Base-by-base conservation (phyloP, 202 grass and related monocot species). In the Setaria italica region DNA sequence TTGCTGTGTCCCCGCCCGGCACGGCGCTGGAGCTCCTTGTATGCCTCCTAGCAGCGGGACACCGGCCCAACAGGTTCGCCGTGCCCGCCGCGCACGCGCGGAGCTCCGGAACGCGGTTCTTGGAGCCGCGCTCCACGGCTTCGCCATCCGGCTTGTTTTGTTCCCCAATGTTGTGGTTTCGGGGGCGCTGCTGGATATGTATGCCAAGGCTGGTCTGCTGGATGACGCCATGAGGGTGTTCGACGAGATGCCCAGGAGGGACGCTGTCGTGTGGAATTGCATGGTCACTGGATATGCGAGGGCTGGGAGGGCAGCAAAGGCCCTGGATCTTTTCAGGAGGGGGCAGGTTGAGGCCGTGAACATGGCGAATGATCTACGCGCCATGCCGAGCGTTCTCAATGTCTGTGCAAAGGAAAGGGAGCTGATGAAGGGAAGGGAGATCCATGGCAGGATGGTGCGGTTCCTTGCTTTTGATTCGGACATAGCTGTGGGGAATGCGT, bases 361-460 rank as follows among this genome's bases (percentile, higher is more conserved):
- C 43, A 69, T 82, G 68, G 65, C 3, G 0, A 45, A 41, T 39
- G 90, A 89, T 66, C 76, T 80, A 29, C 54, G 47, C 49, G 83
- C 88, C 0, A 76, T 92, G 46, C 93, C 90, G 0, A 95, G 79
- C 15, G 32, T 93, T 59, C 45, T 93, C 15, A 93, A 70, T 82
- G 82, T 82, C n/a, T 95, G 89, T 47, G 91, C 78, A 7, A 90
- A 86, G 75, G 78, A 93, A 47, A 84, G 84, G 47, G 87, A 93
- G 80, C 87, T 95, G 80, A 86, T 77, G 74, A 86, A 89, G 78
- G 91, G 93, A 20, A 86, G 84, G 63, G 87, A 93, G 85, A 57
- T 85, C 11, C 94, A 95, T 84, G 89, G 82, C 20, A 88, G 84
- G 86, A 90, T 91, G 85, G 81, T 93, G 33, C 59, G 91, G 67